Evolutionary conservation across 495 filamentous ascomycete genomes (phyloP).

Genomic region (Trypethelium eluteriae): DNA sequence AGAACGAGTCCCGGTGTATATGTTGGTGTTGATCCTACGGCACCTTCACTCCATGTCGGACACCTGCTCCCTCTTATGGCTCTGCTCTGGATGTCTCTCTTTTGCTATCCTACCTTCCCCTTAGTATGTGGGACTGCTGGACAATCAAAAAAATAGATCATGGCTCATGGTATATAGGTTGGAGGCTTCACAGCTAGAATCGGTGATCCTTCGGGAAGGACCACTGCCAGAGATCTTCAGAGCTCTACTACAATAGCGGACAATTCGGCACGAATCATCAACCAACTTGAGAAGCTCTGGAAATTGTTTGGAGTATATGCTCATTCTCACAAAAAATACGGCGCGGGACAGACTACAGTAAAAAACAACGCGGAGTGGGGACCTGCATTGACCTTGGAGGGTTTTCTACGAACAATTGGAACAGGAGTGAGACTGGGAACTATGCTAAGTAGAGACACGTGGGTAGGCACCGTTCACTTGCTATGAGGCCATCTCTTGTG

Average conservation of each 20-base stretch:
- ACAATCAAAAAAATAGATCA: not conserved
- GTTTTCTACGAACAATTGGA: conserved; percentile 66
- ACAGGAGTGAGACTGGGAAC: conserved; percentile 64
- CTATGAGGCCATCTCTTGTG: not conserved
- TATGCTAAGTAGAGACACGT: conserved; percentile 88
- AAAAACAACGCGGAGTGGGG: conserved; percentile 52
- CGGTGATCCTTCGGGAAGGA: conserved; percentile 75
- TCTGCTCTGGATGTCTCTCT: conserved; percentile 83
- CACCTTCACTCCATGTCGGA: conserved; percentile 81
- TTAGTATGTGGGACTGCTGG: conserved; percentile 43
- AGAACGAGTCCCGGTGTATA: conserved; percentile 69
- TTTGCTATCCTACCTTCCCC: conserved; percentile 66
- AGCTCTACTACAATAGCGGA: conserved; percentile 34
- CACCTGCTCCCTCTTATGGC: conserved; percentile 93
- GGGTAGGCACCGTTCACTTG: conserved; percentile 35
- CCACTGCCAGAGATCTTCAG: conserved; percentile 46
- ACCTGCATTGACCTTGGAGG: conserved; percentile 57
- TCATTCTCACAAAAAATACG: conserved; percentile 48
- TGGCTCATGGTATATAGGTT: conserved; percentile 41
- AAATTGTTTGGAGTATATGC: conserved; percentile 57
- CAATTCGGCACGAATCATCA: conserved; percentile 69
- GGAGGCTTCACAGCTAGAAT: conserved; percentile 80
- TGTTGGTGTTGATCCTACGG: conserved; percentile 87
- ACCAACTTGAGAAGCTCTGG: conserved; percentile 75
- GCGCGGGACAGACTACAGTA: conserved; percentile 12